Evolutionary conservation across 345 rosid species (phyloP), one percentile per base, ranked within the genome.

Genomic region (Heritiera littoralis): DNA sequence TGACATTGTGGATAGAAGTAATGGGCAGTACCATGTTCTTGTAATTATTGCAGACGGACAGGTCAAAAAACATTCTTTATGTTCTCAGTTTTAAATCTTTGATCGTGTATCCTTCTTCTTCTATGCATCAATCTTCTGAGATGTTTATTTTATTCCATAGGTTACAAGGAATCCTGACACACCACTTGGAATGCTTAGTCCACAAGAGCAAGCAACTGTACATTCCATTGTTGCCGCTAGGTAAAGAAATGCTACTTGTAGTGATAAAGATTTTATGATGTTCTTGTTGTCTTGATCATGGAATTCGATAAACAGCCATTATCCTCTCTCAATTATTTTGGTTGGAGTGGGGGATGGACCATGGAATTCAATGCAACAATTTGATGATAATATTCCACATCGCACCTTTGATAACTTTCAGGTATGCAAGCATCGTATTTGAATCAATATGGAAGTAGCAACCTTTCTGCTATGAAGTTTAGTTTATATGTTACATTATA

Each of bases 281-380:
- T 45, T 46, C 68, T 75, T 77, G 20, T 63, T 66, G 73, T 71
- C 46, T 74, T 87, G 45, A 84, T 83, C 43, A 1, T 84, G 59
- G 5, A 48, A 23, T 79, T 76, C 66, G 38, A 13, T 40, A 35
- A 77, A 77, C 88, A 95, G 99, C 85, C 89, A 86, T 12, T 91
- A 86, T 81, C 96, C 98, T 72, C 89, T 95, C 77, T 95, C 99
- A 23, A 95, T 95, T 9, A 80, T 95, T 85, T 85, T 95, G 86
- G 91, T 95, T 79, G 99, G 99, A 66, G 94, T 95, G 51, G 99
- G 99, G 77, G 98, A 95, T 86, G 99, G 99, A 75, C 98, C 99
- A 14, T 95, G 99, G 99, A 92, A 95, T 75, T 85, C 97, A 28
- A 89, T 95, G 99, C 75, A 93, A 78, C 90, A 88, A 30, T 93